These are phyloP conservation scores for Trichophyton schoenleinii DNA, from an alignment of 2,329 filamentous ascomycete species.

Conservation along the genomic window DNA sequence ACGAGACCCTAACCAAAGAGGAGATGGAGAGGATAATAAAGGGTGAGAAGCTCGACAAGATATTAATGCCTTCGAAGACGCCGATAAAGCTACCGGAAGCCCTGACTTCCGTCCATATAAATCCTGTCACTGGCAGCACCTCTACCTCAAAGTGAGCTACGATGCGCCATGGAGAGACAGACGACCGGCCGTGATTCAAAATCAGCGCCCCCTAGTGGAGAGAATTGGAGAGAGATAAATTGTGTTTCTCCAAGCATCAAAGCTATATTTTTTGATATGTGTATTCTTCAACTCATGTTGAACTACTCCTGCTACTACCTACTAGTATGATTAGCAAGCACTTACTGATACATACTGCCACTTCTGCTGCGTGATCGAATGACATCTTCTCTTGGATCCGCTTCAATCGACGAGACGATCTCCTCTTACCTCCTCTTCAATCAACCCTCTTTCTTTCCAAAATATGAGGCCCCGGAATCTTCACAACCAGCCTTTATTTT, in stretches of 20 bases:
- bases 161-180: neutral
- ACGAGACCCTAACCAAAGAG: conserved; percentile 78
- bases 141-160: conserved; percentile 15
- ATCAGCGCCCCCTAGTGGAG: neutral
- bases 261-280: neutral
- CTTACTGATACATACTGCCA: neutral
- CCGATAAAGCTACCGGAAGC: conserved; percentile 57
- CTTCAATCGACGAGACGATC: neutral
- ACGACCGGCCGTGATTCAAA: neutral
- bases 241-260: neutral
- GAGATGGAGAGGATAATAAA: conserved; percentile 85
- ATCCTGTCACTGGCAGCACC: conserved; percentile 15
- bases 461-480: no score
- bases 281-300: neutral
- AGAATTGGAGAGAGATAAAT: neutral
- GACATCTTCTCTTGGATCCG: neutral
- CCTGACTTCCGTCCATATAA: conserved; percentile 18
- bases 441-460: neutral
- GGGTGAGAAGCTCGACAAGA: conserved; percentile 67
- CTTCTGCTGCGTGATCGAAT: neutral
- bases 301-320: neutral
- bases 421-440: neutral
- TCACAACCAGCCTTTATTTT: no score
- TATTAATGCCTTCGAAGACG: conserved; percentile 37
- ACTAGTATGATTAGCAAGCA: neutral